Evolutionary conservation across 2,329 filamentous ascomycete genomes (phyloP), one percentile per base, ranked within the genome.

Genomic region (Alternaria sp.): DNA sequence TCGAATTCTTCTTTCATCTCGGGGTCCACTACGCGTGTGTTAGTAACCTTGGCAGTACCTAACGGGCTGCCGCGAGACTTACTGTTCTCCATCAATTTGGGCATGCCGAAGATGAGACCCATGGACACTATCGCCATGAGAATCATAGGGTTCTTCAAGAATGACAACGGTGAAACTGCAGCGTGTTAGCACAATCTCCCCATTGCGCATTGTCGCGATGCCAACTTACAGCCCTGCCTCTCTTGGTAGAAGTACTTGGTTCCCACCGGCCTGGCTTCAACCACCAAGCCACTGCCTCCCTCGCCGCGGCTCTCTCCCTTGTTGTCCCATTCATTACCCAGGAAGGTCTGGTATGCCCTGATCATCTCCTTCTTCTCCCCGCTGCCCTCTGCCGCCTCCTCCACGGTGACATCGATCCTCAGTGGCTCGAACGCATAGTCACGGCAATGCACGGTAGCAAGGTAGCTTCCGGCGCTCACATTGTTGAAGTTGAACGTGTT

Each of bases 101-200:
- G 96, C 91, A 98, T 93, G 69, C 94, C 94, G 73, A 98, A 86
- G 67, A 97, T 93, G 69, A 97, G 84, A 6, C 83, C 90, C 84
- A 97, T 88, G 65, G 90, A 93, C 43, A 96, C 89, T 32, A 97
- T 81, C 5, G 91, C 93, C 84, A 99, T 91, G 64, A 99, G 86
- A 67, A 98, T 97, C 93, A 98, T 98, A 4, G 96, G 96, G 77
- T 93, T 97, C 84, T 96, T 96, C 73, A 97, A 85, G 59, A 97
- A 89, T 62, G 87, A 88, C 61, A 97, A 76, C n/a, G 94, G 85
- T 17, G 90, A 93, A 82, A 95, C 91, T 93, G 68, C 19, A 4
- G 13, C 19, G 15, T 62, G 66, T 79, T 61, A 79, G 70, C 59
- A 49, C 54, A 45, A 8, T 10, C 3, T 40, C 28, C 28, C 19